Percentiles rank a stretch among this genome's conserved stretches.
Conservation (phyloP, 2,329 filamentous ascomycete species). For the Fusarium graminum region DNA sequence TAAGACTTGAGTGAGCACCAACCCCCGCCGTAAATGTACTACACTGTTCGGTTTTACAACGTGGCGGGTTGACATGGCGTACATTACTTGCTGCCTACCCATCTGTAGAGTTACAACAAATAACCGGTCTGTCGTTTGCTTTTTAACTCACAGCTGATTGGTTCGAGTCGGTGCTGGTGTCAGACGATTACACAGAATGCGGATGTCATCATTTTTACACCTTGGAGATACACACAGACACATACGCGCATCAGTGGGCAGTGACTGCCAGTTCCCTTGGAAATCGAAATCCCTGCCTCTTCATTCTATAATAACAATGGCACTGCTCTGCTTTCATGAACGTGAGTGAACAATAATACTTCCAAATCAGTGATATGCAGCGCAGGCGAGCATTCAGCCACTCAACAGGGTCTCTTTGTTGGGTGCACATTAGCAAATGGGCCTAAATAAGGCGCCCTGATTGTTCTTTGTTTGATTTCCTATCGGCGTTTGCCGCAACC, state of each 20-base stretch:
- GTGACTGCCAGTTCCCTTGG: neutral
- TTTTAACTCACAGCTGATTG: neutral
- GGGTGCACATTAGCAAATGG: neutral
- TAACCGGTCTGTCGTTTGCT: neutral
- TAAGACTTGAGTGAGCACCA: too few species aligned
- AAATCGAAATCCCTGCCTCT: neutral
- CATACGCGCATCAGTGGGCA: neutral
- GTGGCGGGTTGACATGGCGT: neutral
- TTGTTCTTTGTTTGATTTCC: neutral
- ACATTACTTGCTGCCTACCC: neutral
- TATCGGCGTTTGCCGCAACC: neutral
- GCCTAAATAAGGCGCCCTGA: neutral
- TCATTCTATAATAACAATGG: too few species aligned
- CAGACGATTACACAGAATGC: constrained; percentile 3
- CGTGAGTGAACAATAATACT: neutral
- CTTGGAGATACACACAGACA: neutral
- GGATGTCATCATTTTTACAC: constrained; percentile 1
- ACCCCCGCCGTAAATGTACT: too few species aligned
- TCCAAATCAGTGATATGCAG: neutral
- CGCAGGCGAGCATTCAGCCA: neutral
- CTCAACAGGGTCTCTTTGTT: neutral
- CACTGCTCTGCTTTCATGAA: neutral
- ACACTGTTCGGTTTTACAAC: neutral
- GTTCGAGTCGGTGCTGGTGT: neutral
- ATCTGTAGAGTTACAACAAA: neutral